Evolutionary conservation across 768 basidiomycete species (phyloP).

Genomic region (Trametes coccinea): DNA sequence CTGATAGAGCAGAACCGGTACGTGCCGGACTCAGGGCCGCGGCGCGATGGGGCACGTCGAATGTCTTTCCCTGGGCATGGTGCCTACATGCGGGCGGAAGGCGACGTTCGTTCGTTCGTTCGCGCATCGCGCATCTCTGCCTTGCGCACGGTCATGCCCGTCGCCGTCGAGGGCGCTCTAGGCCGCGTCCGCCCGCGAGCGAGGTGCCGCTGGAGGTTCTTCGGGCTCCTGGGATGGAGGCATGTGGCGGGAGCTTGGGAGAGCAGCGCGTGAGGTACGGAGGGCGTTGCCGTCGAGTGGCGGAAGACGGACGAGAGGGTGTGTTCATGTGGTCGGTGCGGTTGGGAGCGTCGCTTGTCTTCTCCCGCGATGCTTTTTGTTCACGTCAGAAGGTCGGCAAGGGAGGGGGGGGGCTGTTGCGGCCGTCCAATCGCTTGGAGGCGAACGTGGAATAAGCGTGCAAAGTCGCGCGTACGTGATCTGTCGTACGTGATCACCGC

Average conservation of each 20-base stretch:
- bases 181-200: neutral
- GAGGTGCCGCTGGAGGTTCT: neutral
- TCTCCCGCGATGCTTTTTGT: conserved; percentile 37
- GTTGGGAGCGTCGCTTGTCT: conserved; percentile 24
- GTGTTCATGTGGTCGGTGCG: conserved; percentile 10
- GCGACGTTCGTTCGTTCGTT: neutral
- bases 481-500: conserved; percentile 20
- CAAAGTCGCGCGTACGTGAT: conserved; percentile 28
- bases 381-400: conserved; percentile 13
- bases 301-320: neutral
- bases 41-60: neutral
- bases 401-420: neutral
- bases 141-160: neutral
- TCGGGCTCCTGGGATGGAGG: neutral
- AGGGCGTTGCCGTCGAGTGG: neutral
- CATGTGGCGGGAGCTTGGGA: neutral
- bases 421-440: conserved; percentile 20
- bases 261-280: too few species aligned
- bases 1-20: conserved; percentile 2
- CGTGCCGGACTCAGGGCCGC: conserved; percentile 12
- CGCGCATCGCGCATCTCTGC: neutral
- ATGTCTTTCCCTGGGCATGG: neutral
- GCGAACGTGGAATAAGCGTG: conserved; percentile 32
- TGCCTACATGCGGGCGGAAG: too few species aligned
- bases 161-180: neutral